Evolutionary conservation across 1,284 basidiomycete species (phyloP), one percentile per base, ranked within the genome.

Genomic region (Chondrostereum purpureum): DNA sequence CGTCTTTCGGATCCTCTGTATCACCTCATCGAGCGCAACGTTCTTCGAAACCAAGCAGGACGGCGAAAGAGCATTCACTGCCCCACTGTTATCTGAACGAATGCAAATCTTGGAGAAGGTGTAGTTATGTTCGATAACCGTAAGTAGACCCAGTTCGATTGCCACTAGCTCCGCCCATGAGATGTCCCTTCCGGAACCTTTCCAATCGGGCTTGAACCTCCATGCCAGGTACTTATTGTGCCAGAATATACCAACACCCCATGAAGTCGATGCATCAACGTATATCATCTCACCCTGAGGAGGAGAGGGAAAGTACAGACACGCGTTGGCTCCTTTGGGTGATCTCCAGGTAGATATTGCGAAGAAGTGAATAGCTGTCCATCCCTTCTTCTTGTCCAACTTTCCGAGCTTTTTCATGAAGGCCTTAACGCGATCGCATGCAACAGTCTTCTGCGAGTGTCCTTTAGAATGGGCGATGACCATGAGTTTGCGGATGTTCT

Each of bases 101-200:
- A 47, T 6, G n/a, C 2, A 5, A 13, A 47, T 20, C 10, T 47
- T 41, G 2, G n/a, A 31, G 8, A 14, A 3, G 3, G 17, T 20
- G 3, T 42, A 19, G 13, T 33, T 34, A n/a, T n/a, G 11, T 1
- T 18, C 45, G 19, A 44, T 14, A 2, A 43, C 24, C 8, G 40
- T 24, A 4, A 22, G 31, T 2, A 44, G 0, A 1, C 23, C 45
- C 10, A 47, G 31, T 21, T 47, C 42, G 10, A 47, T n/a, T 0
- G 40, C 42, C 10, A 44, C 33, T 33, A 47, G 42, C 33, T 60
- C 54, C 0, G 58, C 62, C 62, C 59, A 63, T 0, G 53, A 47
- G 4, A 66, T 65, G 41, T 66, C 51, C 0, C 39, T 1, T n/a
- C n/a, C 8, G 0, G 46, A 43, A 0, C 46, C 43, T 17, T 51